These are phyloP conservation scores for Pilobolus umbonatus DNA, from an alignment of 192 early-diverging fungal species.

Conservation along the genomic window DNA sequence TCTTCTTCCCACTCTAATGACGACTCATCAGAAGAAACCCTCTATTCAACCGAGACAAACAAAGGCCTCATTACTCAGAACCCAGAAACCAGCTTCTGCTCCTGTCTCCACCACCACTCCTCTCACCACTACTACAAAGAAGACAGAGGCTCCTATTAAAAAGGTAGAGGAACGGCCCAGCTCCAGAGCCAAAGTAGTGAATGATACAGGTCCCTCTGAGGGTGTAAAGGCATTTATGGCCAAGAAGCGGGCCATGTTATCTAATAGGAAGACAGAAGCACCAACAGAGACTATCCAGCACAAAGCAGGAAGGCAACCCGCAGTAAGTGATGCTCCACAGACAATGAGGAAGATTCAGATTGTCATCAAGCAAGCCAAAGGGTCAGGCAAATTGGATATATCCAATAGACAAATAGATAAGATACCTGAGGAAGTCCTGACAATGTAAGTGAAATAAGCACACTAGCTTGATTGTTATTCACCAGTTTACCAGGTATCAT, in stretches of 20 bases:
- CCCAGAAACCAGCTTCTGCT: not conserved
- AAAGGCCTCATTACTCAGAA: constrained; percentile 11
- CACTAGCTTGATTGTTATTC: not conserved
- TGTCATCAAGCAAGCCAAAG: constrained; percentile 27
- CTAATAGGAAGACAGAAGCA: not conserved
- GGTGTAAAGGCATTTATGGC: constrained; percentile 32
- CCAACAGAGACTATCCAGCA: not conserved
- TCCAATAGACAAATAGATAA: constrained; percentile 42
- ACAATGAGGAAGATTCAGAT: constrained; percentile 12
- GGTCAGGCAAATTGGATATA: constrained; percentile 41
- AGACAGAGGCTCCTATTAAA: not conserved
- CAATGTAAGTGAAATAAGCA: constrained; percentile 31
- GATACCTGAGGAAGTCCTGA: constrained; percentile 48
- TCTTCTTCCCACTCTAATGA: no score
- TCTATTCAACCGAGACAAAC: constrained; percentile 20
- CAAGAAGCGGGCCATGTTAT: constrained; percentile 22
- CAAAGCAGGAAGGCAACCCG: constrained; percentile 16
- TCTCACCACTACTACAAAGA: not conserved
- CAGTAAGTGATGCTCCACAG: not conserved
- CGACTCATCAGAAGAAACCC: constrained; percentile 1
- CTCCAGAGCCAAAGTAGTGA: no score
- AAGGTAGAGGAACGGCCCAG: no score
- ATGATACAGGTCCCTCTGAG: constrained; percentile 7
- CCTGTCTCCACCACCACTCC: not conserved
- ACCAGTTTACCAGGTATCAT: constrained; percentile 34